phyloP scores from a whole-genome alignment of 495 filamentous ascomycete species.

The Astrocystis sublimbata region DNA sequence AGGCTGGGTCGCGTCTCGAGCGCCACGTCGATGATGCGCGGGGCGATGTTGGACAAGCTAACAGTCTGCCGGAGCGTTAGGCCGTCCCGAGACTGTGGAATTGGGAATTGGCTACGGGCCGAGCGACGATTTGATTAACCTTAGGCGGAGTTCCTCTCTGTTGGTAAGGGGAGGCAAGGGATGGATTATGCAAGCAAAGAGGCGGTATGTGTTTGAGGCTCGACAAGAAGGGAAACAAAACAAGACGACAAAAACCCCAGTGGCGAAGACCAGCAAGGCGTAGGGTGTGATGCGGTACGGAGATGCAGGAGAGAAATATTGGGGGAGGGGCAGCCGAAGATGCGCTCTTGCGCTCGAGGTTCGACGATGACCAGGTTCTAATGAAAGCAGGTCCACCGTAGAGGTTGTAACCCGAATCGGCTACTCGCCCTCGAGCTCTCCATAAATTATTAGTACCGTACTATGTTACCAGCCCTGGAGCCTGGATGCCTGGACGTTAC shows the following conservation, averaged over 20 bases:
- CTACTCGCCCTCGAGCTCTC: constrained; percentile 1
- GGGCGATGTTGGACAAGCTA: background rate
- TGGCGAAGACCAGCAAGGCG: constrained; percentile 18
- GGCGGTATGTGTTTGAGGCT: background rate
- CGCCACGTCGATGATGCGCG: constrained; percentile 14
- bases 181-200: background rate
- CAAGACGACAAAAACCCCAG: background rate
- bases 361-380: constrained; percentile 28
- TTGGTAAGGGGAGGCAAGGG: background rate
- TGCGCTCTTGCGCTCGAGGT: constrained; percentile 27
- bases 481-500: no score
- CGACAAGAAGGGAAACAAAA: background rate
- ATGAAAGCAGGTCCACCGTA: constrained; percentile 17
- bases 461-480: no score
- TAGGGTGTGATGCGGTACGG: constrained; percentile 1
- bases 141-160: background rate
- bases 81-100: constrained; percentile 11
- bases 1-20: constrained; percentile 6
- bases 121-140: no score
- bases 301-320: constrained; percentile 14
- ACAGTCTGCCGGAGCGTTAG: background rate
- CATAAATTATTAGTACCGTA: no score
- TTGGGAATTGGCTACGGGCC: constrained; percentile 6
- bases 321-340: constrained; percentile 31
- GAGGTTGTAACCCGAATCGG: constrained; percentile 16